Evolutionary conservation across 345 rosid species (phyloP).

Genomic region (Trapa bicornis): DNA sequence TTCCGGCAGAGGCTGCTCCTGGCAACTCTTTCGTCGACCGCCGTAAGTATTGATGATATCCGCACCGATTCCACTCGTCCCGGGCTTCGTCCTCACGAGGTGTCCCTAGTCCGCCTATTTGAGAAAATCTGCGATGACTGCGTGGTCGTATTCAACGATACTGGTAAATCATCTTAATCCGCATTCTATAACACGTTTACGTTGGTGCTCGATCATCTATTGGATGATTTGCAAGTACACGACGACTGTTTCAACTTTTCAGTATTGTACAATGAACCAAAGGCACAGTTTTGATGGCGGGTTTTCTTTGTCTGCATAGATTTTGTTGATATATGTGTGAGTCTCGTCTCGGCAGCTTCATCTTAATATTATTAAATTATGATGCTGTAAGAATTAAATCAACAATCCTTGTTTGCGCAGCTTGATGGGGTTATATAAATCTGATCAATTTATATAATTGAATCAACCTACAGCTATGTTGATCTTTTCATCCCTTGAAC

Average conservation of each 20-base stretch:
- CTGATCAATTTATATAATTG: too few relatives aligned
- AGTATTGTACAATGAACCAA: not conserved
- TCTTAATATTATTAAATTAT: not conserved
- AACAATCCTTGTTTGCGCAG: not conserved
- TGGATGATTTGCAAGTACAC: not conserved
- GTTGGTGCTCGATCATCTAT: too few relatives aligned
- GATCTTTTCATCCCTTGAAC: too few relatives aligned
- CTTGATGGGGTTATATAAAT: too few relatives aligned
- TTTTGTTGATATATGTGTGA: not conserved
- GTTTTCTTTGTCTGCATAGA: not conserved
- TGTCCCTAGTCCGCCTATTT: conserved; percentile 70
- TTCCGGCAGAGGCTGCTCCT: conserved; percentile 65
- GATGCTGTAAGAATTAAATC: not conserved
- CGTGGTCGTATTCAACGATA: conserved; percentile 52
- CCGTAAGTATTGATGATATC: conserved; percentile 52
- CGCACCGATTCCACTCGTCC: conserved; percentile 56
- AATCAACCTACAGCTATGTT: too few relatives aligned
- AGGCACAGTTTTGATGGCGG: not conserved
- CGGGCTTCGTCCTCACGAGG: conserved; percentile 67
- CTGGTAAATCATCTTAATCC: conserved; percentile 32
- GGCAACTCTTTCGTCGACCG: conserved; percentile 52
- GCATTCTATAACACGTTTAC: not conserved
- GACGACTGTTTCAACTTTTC: not conserved
- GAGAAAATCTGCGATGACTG: conserved; percentile 65
- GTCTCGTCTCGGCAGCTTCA: not conserved